Conservation (phyloP, 495 filamentous ascomycete species). For the Talaromyces ruber region DNA sequence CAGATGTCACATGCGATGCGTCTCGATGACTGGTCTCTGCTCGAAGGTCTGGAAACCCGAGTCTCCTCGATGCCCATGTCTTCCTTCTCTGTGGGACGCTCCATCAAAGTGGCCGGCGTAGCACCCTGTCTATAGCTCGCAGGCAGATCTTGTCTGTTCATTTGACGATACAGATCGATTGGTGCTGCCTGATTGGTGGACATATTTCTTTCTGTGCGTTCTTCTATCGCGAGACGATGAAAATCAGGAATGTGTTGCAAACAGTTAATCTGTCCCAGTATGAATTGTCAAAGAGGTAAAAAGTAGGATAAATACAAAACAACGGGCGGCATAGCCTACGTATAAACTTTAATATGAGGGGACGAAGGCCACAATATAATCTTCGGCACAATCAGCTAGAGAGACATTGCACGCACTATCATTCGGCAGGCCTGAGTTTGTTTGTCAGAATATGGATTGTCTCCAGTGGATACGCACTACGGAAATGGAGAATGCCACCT, state of each 20-base stretch:
- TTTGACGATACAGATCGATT: background rate
- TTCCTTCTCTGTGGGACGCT: background rate
- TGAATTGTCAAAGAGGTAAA: background rate
- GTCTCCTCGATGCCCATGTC: background rate
- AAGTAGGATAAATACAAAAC: background rate
- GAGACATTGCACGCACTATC: background rate
- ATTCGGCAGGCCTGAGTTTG: background rate
- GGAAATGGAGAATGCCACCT: background rate
- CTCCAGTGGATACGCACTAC: background rate
- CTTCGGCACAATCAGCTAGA: background rate
- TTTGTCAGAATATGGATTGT: background rate
- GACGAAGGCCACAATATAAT: background rate
- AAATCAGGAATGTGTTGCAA: background rate
- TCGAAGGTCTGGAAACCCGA: background rate
- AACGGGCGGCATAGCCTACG: background rate
- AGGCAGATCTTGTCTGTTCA: background rate
- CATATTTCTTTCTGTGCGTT: background rate
- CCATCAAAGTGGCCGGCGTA: background rate
- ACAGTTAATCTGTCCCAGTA: background rate
- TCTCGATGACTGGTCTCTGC: background rate
- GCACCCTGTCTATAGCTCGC: background rate
- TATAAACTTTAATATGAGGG: background rate
- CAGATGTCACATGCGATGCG: conserved; percentile 1
- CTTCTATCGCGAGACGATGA: background rate
- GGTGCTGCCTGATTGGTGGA: background rate